Evolutionary conservation across 371 early-diverging fungal genomes (phyloP).

Genomic region (Nematocida parisii): DNA sequence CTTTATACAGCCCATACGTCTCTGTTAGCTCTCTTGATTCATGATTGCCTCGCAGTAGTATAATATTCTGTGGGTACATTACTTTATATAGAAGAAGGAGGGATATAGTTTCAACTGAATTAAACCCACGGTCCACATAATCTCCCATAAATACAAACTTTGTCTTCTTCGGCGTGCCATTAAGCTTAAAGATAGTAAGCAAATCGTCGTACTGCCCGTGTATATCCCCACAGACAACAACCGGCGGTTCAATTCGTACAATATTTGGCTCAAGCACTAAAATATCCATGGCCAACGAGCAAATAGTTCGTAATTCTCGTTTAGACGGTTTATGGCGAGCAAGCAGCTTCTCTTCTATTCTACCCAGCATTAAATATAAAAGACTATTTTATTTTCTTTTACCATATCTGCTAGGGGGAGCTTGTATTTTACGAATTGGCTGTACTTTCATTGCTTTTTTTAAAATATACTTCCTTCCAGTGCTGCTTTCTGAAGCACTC

Average conservation of each 20-base stretch:
- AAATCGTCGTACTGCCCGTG: slow-evolving; percentile 97
- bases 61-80: slow-evolving; percentile 66
- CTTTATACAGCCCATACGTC: slow-evolving; percentile 70
- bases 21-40: slow-evolving; percentile 66
- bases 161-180: slow-evolving; percentile 77
- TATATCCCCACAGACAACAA: slow-evolving; percentile 83
- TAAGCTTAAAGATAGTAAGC: slow-evolving; percentile 91
- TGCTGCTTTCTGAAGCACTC: slow-evolving; percentile 8
- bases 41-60: slow-evolving; percentile 69
- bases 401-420: slow-evolving; percentile 4
- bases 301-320: slow-evolving; percentile 75
- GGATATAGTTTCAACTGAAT: slow-evolving; percentile 66
- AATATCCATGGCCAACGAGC: slow-evolving; percentile 62
- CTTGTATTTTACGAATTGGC: slow-evolving; percentile 8
- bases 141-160: slow-evolving; percentile 69
- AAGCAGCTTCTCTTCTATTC: slow-evolving; percentile 55
- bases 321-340: slow-evolving; percentile 74
- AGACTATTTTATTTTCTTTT: slow-evolving; percentile 28
- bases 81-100: slow-evolving; percentile 68
- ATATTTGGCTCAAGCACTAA: slow-evolving; percentile 67
- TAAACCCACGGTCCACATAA: slow-evolving; percentile 70
- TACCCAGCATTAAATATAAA: slow-evolving; percentile 31
- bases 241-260: slow-evolving; percentile 57
- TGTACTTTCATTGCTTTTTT: neutral
- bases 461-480: slow-evolving; percentile 10